Conservation (phyloP, 805 yeast species). For the Wickerhamiella shivajii region DNA sequence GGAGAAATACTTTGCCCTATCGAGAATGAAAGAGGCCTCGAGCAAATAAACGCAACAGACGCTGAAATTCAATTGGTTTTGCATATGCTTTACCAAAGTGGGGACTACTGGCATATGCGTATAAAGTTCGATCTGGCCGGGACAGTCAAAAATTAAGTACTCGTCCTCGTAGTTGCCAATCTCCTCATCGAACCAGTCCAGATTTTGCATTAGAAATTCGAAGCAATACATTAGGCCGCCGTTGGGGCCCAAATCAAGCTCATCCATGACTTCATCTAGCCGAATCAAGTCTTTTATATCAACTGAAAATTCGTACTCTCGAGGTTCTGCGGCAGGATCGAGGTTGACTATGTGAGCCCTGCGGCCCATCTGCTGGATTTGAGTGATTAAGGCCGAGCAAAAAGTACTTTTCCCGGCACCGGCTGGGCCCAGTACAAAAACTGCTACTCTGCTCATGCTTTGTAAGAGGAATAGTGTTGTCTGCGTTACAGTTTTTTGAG, state of each 20-base stretch:
- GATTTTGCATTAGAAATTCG: slow-evolving; percentile 68
- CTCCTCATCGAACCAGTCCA: slow-evolving; percentile 96
- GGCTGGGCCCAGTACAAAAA: slow-evolving; percentile 89
- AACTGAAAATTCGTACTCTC: slow-evolving; percentile 78
- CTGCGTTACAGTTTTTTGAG: too few relatives aligned
- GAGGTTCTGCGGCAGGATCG: slow-evolving; percentile 95
- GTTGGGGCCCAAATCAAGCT: slow-evolving; percentile 82
- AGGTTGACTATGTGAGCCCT: slow-evolving; percentile 87
- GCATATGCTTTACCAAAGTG: slow-evolving; percentile 70
- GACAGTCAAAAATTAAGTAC: slow-evolving; percentile 75
- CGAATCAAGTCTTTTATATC: slow-evolving; percentile 87
- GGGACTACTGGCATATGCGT: slow-evolving; percentile 93
- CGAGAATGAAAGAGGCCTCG: slow-evolving; percentile 90
- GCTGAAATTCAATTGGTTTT: slow-evolving; percentile 63
- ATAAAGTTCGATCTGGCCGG: slow-evolving; percentile 69
- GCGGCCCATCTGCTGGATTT: slow-evolving; percentile 83
- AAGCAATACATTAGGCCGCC: slow-evolving; percentile 91
- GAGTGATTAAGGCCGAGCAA: slow-evolving; percentile 72
- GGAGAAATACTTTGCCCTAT: slow-evolving; percentile 79
- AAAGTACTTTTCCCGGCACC: slow-evolving; percentile 95
- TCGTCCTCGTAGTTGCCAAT: slow-evolving; percentile 94
- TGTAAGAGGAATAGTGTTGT: neutral
- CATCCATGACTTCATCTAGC: slow-evolving; percentile 90
- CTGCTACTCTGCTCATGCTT: slow-evolving; percentile 86
- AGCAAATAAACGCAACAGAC: slow-evolving; percentile 84